A percentile compares a stretch with the other conserved stretches of the same genome.
Conservation (phyloP, 176 grass and related monocot genomes). For the Aegilops speltoides region DNA sequence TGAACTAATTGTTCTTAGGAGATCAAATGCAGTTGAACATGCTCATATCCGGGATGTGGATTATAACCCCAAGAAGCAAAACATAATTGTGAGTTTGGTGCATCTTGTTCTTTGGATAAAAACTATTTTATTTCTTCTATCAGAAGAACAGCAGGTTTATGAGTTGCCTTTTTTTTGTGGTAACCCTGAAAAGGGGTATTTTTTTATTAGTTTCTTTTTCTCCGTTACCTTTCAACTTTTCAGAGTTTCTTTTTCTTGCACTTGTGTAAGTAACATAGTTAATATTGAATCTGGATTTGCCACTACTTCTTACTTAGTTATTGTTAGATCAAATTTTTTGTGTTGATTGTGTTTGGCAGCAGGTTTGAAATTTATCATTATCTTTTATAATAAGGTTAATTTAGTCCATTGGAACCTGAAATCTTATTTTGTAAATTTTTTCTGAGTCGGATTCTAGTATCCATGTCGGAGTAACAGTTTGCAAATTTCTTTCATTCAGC, state of each 20-base stretch:
- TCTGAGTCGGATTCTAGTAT: background rate
- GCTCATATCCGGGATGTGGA: conserved; percentile 83
- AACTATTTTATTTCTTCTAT: background rate
- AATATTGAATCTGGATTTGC: background rate
- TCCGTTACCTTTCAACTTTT: conserved; percentile 17
- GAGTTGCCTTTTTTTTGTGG: background rate
- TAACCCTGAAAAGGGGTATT: background rate
- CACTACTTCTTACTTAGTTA: conserved; percentile 7
- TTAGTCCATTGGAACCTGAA: background rate
- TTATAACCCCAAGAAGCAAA: conserved; percentile 94
- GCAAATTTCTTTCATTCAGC: conserved; percentile 1
- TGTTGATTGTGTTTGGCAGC: background rate
- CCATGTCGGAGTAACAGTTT: conserved; percentile 2
- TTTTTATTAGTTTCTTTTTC: background rate
- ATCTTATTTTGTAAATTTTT: conserved; percentile 1
- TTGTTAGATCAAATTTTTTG: conserved; percentile 3
- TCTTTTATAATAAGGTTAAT: background rate
- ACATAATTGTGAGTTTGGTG: conserved; percentile 76
- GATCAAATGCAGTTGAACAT: conserved; percentile 73
- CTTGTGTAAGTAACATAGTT: conserved; percentile 16
- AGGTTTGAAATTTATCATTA: conserved; percentile 1
- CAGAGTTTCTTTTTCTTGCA: background rate
- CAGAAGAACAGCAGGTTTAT: conserved; percentile 6
- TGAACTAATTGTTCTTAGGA: conserved; percentile 51
- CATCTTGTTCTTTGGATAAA: conserved; percentile 26